phyloP scores from a whole-genome alignment of 1,139 yeast genomes.

The Hyphopichia wangnamkhiaoensis region DNA sequence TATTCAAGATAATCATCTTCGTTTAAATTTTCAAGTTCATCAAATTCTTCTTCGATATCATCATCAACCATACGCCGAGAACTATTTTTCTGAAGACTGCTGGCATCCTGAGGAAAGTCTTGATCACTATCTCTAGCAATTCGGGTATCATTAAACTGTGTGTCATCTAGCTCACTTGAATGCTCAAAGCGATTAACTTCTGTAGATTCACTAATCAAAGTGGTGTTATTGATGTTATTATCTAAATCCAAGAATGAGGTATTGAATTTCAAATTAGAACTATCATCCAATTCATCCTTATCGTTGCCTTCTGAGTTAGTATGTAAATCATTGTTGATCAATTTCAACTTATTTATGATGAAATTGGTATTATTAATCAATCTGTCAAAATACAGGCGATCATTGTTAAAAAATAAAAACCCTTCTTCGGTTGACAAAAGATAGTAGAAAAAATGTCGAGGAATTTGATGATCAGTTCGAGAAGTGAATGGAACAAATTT shows the following conservation, averaged over 20 bases:
- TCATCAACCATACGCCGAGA: not conserved
- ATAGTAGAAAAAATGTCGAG: conserved; percentile 77
- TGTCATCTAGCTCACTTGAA: not conserved
- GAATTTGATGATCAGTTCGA: conserved; percentile 27
- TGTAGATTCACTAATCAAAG: not conserved
- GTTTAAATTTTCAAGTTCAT: conserved; percentile 2
- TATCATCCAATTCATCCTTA: conserved; percentile 10
- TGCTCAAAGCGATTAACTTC: not conserved
- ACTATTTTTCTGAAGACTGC: not conserved
- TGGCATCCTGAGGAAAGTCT: not conserved
- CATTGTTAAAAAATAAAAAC: conserved; percentile 37
- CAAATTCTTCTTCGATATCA: not conserved
- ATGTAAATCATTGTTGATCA: not conserved
- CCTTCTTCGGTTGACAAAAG: conserved; percentile 84
- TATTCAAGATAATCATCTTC: conserved; percentile 6
- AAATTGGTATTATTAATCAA: conserved; percentile 24
- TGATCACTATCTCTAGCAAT: not conserved
- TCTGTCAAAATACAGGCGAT: conserved; percentile 27
- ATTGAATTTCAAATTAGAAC: conserved; percentile 2
- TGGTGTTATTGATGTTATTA: not conserved
- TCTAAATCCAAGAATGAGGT: not conserved
- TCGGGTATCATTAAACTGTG: not conserved
- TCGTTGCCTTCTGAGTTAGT: conserved; percentile 9
- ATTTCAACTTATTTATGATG: conserved; percentile 15
- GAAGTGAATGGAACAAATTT: conserved; percentile 29